phyloP scores from a whole-genome alignment of 2,329 filamentous ascomycete genomes.

The Botryotinia convoluta region DNA sequence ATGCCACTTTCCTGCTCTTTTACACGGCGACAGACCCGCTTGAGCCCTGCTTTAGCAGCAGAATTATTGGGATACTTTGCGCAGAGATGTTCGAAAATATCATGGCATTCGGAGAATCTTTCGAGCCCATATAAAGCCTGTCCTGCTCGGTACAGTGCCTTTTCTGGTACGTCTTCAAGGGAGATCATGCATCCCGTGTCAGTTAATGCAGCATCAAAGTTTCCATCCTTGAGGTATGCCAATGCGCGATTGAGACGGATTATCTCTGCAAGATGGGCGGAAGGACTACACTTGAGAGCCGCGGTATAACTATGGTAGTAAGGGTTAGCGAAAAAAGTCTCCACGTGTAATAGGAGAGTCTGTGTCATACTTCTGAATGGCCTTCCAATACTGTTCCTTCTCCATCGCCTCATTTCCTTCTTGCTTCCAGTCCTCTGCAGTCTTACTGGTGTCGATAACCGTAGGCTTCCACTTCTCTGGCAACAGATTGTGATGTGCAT shows the following conservation, averaged over 20 bases:
- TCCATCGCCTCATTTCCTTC: slow-evolving; percentile 20
- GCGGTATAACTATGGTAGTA: slow-evolving; percentile 29
- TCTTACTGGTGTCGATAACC: not conserved
- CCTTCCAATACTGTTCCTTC: slow-evolving; percentile 10
- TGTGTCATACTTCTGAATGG: slow-evolving; percentile 18
- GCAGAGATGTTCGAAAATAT: slow-evolving; percentile 19
- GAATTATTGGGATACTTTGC: slow-evolving; percentile 19
- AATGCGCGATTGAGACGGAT: slow-evolving; percentile 41
- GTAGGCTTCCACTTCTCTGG: slow-evolving; percentile 14
- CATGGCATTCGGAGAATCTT: slow-evolving; percentile 19
- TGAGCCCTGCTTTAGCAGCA: slow-evolving; percentile 11
- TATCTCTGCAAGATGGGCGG: slow-evolving; percentile 36
- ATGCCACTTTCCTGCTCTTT: slow-evolving; percentile 23
- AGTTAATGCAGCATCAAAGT: slow-evolving; percentile 40
- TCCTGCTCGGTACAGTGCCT: slow-evolving; percentile 18
- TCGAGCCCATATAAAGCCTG: slow-evolving; percentile 21
- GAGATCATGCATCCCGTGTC: slow-evolving; percentile 27
- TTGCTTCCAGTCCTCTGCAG: slow-evolving; percentile 18
- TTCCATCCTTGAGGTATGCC: slow-evolving; percentile 36
- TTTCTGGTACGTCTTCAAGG: slow-evolving; percentile 1
- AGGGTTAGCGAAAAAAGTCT: slow-evolving; percentile 28
- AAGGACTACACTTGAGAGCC: slow-evolving; percentile 27
- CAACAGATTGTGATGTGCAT: slow-evolving; percentile 5
- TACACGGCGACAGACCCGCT: slow-evolving; percentile 19
- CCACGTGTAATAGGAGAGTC: not conserved